Conservation (phyloP, 225 moss, liverwort and hornwort genomes). For the Marchantia paleacea region DNA sequence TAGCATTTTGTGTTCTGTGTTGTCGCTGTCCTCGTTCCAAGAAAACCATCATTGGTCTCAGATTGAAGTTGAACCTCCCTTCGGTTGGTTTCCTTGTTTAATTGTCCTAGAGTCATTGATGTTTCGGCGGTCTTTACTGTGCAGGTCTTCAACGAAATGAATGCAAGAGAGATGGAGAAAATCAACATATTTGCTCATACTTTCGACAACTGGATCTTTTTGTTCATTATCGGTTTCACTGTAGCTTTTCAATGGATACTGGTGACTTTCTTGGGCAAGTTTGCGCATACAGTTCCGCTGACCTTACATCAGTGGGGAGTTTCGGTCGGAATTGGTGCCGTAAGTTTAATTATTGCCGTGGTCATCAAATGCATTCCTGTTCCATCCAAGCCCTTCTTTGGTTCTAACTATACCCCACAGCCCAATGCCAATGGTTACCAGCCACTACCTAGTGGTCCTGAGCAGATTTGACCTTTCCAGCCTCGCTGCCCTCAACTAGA, state of each 20-base stretch:
- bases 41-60: no score
- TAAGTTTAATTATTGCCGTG: conserved; percentile 65
- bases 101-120: no score
- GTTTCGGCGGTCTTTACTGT: not conserved
- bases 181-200: conserved; percentile 73
- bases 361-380: conserved; percentile 65
- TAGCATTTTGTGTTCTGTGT: no score
- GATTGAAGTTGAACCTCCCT: no score
- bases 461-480: not conserved
- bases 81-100: no score
- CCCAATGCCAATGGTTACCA: conserved; percentile 16
- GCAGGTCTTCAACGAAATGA: conserved; percentile 96
- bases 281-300: conserved; percentile 80
- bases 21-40: no score
- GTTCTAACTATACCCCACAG: not conserved
- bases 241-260: conserved; percentile 62
- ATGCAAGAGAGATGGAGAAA: conserved; percentile 92
- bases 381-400: conserved; percentile 32
- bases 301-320: conserved; percentile 66
- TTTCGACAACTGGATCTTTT: conserved; percentile 78
- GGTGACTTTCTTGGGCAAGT: conserved; percentile 72
- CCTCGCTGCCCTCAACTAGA: not conserved
- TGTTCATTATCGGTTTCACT: conserved; percentile 58
- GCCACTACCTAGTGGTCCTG: conserved; percentile 3
- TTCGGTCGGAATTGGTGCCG: conserved; percentile 65